Evolutionary conservation across 495 filamentous ascomycete genomes (phyloP), one percentile per base, ranked within the genome.

Genomic region (Parmelia sp.): DNA sequence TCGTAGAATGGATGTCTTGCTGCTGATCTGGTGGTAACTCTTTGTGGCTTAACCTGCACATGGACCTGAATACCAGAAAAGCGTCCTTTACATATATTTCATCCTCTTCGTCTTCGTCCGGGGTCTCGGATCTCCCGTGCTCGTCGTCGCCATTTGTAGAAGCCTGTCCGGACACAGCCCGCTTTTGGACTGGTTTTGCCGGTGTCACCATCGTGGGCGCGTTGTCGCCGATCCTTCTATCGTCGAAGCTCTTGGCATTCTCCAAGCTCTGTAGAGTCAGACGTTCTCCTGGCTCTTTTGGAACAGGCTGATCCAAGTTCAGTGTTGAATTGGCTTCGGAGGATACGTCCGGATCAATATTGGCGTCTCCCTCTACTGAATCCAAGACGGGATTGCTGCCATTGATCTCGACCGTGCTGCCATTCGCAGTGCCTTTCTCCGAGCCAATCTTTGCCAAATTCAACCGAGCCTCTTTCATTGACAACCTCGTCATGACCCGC

Each of bases 11-110:
- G 47, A 96, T 77, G 70, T 99, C 95, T 63, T 93, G 88, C 44
- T 96, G 85, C 68, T 97, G 92, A 60, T 99, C 95, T 27, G 90
- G 86, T 14, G 87, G 82, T 29, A 99, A 77, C 47, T 90, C 77
- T 71, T 97, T 99, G 62, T 92, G 96, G 65, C 92, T 96, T 51
- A 99, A 80, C 72, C 96, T 96, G 80, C 95, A 99, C 75, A 99
- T 92, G 12, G 95, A 94, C 29, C 95, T 84, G 79, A 99, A 96
- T 37, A 99, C 92, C 19, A 99, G 79, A 73, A 96, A 99, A 19
- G 95, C 91, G 74, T 99, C 95, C 70, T 93, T 90, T 62, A 96
- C 88, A 71, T 92, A 97, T 9, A 97, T 89, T 69, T 99, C 95
- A 71, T 97, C 95, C 66, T 96, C 92, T 64, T 94, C 91, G 51